Base-by-base conservation (phyloP, 2,329 filamentous ascomycete species). In the Hypoxylon sp. region DNA sequence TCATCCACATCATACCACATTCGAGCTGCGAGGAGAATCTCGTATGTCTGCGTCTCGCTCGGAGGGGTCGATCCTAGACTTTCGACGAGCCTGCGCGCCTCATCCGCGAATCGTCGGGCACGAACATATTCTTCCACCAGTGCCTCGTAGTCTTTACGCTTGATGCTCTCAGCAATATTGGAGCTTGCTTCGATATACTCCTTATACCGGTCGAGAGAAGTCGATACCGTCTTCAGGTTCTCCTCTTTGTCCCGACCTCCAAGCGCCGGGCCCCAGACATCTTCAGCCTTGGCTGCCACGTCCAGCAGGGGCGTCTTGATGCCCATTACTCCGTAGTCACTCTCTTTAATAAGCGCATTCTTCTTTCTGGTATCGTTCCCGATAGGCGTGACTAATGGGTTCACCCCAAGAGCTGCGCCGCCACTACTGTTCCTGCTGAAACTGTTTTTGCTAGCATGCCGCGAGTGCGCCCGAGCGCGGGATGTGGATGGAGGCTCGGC, bases 1-100 rank as follows among this genome's bases (percentile, higher is more conserved):
- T 91, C 86, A 60, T 96, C 89, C 8, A 97, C 91, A 72, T 97
- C 93, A 62, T 90, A 84, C 95, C 95, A 99, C 89, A 99, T 96
- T 47, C 93, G 87, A 5, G 90, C 93, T 6, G 93, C 93, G 42
- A 97, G 83, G 41, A 99, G 80, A 58, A 99, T 88, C 59, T 92
- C 89, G 72, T 97, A 91, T 10, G 95, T 84, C 69, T 98, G 88
- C 17, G 85, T 79, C 68, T 98, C 93, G 10, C 85, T 87, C 7
- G 94, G 83, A 8, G 84, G 79, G 38, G 79, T 77, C 35, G 79
- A 79, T 33, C 80, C 78, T 2, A 83, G 69, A 31, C 77, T 75
- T 50, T 86, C 83, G 2, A 88, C 87, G 35, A 96, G 80, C 51
- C 80, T 81, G 61, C 87, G 87, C 0, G 92, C 91, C 48, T 94